These are phyloP conservation scores for Gaultheria prostrata DNA, from an alignment of 148 eudicot species.

Conservation along the genomic window DNA sequence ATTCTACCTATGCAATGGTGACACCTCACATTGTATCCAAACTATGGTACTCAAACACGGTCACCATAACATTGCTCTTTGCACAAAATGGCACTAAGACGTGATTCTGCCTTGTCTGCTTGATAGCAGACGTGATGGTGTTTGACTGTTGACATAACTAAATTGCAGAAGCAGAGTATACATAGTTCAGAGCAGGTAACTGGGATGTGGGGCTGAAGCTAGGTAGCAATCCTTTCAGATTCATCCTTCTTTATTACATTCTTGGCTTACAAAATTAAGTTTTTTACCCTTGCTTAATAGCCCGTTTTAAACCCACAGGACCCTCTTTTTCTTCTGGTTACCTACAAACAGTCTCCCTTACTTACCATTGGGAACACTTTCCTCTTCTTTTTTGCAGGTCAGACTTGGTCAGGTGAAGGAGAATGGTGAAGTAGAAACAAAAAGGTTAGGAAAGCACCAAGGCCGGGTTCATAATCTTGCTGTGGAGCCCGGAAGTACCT, in stretches of 20 bases:
- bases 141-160: neutral
- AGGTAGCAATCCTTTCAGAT: neutral
- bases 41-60: too few species aligned
- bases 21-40: too few species aligned
- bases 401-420: conserved; percentile 57
- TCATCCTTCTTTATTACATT: neutral
- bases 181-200: neutral
- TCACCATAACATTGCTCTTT: neutral
- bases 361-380: neutral
- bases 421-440: conserved; percentile 55
- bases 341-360: neutral
- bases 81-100: neutral
- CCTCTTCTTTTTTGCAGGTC: conserved; percentile 41
- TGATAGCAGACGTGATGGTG: neutral
- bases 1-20: too few species aligned
- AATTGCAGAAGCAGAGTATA: neutral
- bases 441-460: conserved; percentile 61
- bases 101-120: too few species aligned
- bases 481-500: conserved; percentile 79
- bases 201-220: neutral
- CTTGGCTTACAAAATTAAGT: neutral
- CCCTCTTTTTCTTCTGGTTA: neutral
- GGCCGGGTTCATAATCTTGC: conserved; percentile 73
- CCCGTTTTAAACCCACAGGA: neutral
- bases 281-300: neutral